phyloP scores from a whole-genome alignment of 345 rosid species.

The Hypericum androsaemum region DNA sequence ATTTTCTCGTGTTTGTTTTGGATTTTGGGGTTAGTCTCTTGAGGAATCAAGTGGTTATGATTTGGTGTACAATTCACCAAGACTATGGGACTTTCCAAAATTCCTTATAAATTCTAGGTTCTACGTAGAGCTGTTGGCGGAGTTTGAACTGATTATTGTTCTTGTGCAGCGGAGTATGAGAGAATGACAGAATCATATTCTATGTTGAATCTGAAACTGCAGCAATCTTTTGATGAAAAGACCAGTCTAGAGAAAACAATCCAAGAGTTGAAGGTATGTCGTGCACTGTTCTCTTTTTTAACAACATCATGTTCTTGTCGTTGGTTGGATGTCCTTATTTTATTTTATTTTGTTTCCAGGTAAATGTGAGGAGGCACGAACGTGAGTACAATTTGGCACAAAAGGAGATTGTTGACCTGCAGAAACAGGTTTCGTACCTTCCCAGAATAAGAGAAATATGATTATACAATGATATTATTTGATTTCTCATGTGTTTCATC shows the following conservation, averaged over 20 bases:
- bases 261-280: constrained; percentile 59
- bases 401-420: constrained; percentile 75
- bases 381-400: constrained; percentile 58
- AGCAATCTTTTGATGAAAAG: constrained; percentile 57
- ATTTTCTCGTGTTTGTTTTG: too few relatives aligned
- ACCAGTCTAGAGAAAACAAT: constrained; percentile 60
- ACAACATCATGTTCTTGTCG: constrained; percentile 8
- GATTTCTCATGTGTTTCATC: constrained; percentile 19
- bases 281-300: constrained; percentile 3
- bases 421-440: constrained; percentile 53
- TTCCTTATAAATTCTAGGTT: background rate
- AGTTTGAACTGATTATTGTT: background rate
- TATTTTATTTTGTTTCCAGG: constrained; percentile 33
- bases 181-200: constrained; percentile 76
- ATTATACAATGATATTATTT: too few relatives aligned
- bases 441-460: background rate
- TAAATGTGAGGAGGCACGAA: constrained; percentile 67
- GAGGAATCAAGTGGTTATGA: too few relatives aligned
- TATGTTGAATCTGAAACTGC: constrained; percentile 61
- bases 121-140: background rate
- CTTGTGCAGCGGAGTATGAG: constrained; percentile 74
- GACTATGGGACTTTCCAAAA: too few relatives aligned
- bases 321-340: background rate
- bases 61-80: too few relatives aligned
- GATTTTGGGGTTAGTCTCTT: too few relatives aligned